Conservation (phyloP, 2,329 filamentous ascomycete genomes). For the Claviceps capensis region DNA sequence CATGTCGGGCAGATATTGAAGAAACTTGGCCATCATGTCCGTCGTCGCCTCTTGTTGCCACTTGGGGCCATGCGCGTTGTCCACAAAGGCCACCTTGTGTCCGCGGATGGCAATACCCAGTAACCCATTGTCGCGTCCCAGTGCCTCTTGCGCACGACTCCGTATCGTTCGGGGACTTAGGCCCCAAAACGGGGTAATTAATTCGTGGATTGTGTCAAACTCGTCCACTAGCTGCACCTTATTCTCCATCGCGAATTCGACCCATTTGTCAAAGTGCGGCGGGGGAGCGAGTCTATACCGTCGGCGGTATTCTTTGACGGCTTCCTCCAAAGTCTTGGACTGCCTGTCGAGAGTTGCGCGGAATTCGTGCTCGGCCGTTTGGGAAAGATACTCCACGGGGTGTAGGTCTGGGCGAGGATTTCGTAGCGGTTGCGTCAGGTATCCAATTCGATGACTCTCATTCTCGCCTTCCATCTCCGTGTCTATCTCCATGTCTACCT, state of each 20-base stretch:
- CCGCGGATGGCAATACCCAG: slow-evolving; percentile 66
- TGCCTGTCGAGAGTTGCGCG: slow-evolving; percentile 35
- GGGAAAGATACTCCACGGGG: background rate
- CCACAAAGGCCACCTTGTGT: slow-evolving; percentile 52
- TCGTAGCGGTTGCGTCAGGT: background rate
- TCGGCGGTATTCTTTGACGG: slow-evolving; percentile 67
- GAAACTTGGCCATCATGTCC: slow-evolving; percentile 71
- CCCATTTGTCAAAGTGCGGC: slow-evolving; percentile 91
- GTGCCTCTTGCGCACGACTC: slow-evolving; percentile 59
- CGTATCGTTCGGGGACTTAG: slow-evolving; percentile 69
- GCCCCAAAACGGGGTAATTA: slow-evolving; percentile 84
- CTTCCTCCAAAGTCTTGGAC: slow-evolving; percentile 63
- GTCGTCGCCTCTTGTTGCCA: slow-evolving; percentile 76
- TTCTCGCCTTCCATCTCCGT: background rate
- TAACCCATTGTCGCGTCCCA: slow-evolving; percentile 72
- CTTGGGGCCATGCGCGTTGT: slow-evolving; percentile 57
- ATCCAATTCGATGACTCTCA: background rate
- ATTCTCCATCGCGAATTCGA: slow-evolving; percentile 64
- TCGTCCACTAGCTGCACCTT: slow-evolving; percentile 76
- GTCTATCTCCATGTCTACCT: no score
- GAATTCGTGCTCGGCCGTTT: background rate
- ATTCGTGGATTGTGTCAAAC: slow-evolving; percentile 74
- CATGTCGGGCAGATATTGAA: slow-evolving; percentile 81
- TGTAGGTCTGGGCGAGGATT: background rate
- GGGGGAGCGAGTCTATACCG: slow-evolving; percentile 75